phyloP scores from a whole-genome alignment of 768 basidiomycete genomes.

The Suillus subaureus region DNA sequence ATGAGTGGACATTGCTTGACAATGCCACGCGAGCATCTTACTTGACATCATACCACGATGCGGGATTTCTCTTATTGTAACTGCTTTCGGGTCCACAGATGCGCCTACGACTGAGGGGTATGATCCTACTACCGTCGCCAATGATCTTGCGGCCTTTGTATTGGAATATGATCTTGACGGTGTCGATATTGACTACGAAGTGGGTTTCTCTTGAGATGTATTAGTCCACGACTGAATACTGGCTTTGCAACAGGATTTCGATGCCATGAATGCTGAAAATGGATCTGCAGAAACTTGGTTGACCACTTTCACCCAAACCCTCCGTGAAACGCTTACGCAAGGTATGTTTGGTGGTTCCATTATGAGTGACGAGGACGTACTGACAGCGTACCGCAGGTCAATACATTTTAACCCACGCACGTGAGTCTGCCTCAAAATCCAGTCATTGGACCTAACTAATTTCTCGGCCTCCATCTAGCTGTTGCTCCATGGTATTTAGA shows the following conservation, averaged over 20 bases:
- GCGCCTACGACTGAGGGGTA: conserved; percentile 57
- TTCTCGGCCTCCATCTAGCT: conserved; percentile 26
- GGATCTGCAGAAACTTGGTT: conserved; percentile 53
- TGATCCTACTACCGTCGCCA: conserved; percentile 64
- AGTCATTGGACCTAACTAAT: background rate
- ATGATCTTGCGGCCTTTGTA: conserved; percentile 67
- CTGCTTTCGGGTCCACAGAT: conserved; percentile 58
- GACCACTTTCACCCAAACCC: conserved; percentile 30
- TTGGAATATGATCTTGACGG: conserved; percentile 64
- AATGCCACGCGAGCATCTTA: conserved; percentile 47
- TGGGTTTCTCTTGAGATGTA: conserved; percentile 16
- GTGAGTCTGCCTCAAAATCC: conserved; percentile 34
- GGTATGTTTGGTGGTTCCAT: conserved; percentile 3
- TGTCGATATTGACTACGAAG: conserved; percentile 76
- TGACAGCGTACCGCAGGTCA: conserved; percentile 12
- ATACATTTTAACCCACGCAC: conserved; percentile 38
- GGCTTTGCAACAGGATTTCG: conserved; percentile 51
- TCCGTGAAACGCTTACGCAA: conserved; percentile 33
- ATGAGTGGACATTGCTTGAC: conserved; percentile 54
- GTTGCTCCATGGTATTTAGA: conserved; percentile 43
- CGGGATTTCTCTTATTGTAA: conserved; percentile 67
- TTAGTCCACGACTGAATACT: conserved; percentile 1
- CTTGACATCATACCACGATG: conserved; percentile 55
- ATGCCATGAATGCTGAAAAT: conserved; percentile 53
- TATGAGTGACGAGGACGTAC: background rate